Conservation (phyloP, 345 rosid species). For the Linum usitatissimum region DNA sequence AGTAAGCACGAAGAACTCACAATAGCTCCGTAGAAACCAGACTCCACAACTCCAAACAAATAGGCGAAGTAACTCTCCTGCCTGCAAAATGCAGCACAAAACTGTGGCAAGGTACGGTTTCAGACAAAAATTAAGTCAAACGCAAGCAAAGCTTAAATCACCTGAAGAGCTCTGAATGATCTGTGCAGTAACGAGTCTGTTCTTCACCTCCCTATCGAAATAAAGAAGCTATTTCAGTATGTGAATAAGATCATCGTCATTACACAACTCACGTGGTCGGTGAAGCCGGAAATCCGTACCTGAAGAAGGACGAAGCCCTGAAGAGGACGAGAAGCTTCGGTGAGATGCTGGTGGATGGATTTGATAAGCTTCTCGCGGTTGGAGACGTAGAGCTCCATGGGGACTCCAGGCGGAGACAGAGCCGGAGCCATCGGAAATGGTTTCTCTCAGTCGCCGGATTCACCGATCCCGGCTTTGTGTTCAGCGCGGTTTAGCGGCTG, state of each 20-base stretch:
- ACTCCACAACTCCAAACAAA: conserved; percentile 82
- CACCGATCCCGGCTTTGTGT: neutral
- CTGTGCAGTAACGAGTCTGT: conserved; percentile 71
- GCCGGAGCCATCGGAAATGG: conserved; percentile 28
- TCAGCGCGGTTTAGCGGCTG: no score
- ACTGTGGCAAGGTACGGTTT: conserved; percentile 1
- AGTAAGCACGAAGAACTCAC: conserved; percentile 37
- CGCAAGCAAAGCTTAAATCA: conserved; percentile 12
- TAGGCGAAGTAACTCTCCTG: conserved; percentile 91
- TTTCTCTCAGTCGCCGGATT: conserved; percentile 2
- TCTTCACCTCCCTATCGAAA: conserved; percentile 72
- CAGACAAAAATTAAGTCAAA: neutral
- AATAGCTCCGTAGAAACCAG: conserved; percentile 76
- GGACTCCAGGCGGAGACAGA: conserved; percentile 55
- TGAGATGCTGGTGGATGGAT: conserved; percentile 43
- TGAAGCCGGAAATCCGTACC: conserved; percentile 23
- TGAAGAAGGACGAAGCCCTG: conserved; percentile 69
- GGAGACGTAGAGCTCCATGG: conserved; percentile 53
- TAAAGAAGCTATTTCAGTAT: neutral
- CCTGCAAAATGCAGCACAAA: conserved; percentile 23
- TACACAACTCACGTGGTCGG: neutral
- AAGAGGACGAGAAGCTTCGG: conserved; percentile 36
- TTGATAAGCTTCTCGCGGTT: conserved; percentile 61
- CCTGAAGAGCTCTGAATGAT: conserved; percentile 90
- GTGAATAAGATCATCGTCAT: neutral